Evolutionary conservation across 1,284 basidiomycete genomes (phyloP).

Genomic region (Cutaneotrichosporon sp.): DNA sequence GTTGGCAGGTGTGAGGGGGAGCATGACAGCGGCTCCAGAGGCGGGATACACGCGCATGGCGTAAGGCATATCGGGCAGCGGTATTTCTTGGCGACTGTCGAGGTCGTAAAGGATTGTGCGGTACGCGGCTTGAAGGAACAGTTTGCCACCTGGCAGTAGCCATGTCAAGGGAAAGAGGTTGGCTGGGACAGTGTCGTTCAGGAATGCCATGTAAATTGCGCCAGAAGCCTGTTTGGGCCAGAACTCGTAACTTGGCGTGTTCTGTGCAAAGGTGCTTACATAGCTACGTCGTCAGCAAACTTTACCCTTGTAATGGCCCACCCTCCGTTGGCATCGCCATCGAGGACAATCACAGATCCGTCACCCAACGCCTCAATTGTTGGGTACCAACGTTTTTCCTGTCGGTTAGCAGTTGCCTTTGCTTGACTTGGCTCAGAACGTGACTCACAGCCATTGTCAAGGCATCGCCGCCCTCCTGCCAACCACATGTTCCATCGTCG

Average conservation of each 20-base stretch:
- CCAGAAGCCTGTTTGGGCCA: constrained; percentile 59
- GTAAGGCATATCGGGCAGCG: constrained; percentile 49
- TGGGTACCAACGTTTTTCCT: constrained; percentile 70
- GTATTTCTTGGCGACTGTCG: constrained; percentile 27
- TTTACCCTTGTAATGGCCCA: constrained; percentile 17
- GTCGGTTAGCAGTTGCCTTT: background rate
- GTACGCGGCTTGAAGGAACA: constrained; percentile 60
- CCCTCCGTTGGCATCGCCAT: constrained; percentile 47
- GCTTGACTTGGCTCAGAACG: constrained; percentile 53
- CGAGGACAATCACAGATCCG: constrained; percentile 52
- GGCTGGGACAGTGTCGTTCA: constrained; percentile 78
- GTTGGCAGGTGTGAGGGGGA: constrained; percentile 83
- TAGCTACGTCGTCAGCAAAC: constrained; percentile 52
- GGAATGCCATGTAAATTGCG: constrained; percentile 66
- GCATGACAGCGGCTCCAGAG: constrained; percentile 80
- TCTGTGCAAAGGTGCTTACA: constrained; percentile 60
- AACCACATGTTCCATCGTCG: constrained; percentile 56
- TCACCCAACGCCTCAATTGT: constrained; percentile 53
- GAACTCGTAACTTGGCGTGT: constrained; percentile 72
- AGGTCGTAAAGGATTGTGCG: constrained; percentile 45
- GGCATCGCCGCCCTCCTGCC: constrained; percentile 51
- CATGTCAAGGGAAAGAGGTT: constrained; percentile 83
- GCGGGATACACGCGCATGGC: constrained; percentile 85
- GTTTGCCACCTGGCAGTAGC: constrained; percentile 72
- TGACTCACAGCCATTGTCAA: constrained; percentile 60